Conservation (phyloP, 179 eudicot species). For the Vitellaria paradoxa region DNA sequence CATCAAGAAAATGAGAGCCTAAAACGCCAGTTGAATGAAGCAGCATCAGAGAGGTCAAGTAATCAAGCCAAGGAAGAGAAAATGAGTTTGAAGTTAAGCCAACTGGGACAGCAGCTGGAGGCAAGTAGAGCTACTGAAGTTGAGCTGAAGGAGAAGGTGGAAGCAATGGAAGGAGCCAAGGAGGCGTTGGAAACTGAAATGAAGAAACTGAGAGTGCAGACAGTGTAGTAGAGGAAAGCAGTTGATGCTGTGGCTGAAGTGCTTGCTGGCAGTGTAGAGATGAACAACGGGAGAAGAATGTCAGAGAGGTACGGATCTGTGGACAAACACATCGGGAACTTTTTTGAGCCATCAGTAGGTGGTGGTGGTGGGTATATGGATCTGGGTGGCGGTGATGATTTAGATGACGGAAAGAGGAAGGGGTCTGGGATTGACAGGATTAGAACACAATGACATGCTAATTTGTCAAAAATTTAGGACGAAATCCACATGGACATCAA, state of each 20-base stretch:
- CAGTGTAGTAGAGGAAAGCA: slow-evolving; percentile 85
- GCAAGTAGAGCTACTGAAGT: slow-evolving; percentile 26
- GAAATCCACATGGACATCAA: too few relatives aligned
- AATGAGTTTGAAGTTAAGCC: slow-evolving; percentile 23
- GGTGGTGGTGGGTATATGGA: slow-evolving; percentile 41
- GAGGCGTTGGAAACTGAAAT: too few relatives aligned
- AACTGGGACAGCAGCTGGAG: slow-evolving; percentile 39
- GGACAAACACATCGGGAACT: slow-evolving; percentile 47
- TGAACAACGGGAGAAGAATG: slow-evolving; percentile 35
- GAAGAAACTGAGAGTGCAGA: slow-evolving; percentile 68
- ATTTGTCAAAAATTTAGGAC: too few relatives aligned
- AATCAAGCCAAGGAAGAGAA: slow-evolving; percentile 39
- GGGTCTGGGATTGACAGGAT: slow-evolving; percentile 38
- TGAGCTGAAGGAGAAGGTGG: slow-evolving; percentile 37
- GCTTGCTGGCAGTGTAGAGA: slow-evolving; percentile 47
- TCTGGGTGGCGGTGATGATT: slow-evolving; percentile 36
- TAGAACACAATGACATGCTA: too few relatives aligned
- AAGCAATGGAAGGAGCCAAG: slow-evolving; percentile 37
- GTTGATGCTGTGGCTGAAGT: slow-evolving; percentile 80
- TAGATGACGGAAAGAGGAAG: slow-evolving; percentile 33
- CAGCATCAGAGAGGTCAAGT: slow-evolving; percentile 28
- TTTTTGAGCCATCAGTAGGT: slow-evolving; percentile 27
- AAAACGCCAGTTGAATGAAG: slow-evolving; percentile 48
- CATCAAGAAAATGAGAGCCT: slow-evolving; percentile 47
- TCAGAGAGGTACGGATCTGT: slow-evolving; percentile 66